Conservation (phyloP, 1,284 basidiomycete genomes). For the Puccinia coronata region DNA sequence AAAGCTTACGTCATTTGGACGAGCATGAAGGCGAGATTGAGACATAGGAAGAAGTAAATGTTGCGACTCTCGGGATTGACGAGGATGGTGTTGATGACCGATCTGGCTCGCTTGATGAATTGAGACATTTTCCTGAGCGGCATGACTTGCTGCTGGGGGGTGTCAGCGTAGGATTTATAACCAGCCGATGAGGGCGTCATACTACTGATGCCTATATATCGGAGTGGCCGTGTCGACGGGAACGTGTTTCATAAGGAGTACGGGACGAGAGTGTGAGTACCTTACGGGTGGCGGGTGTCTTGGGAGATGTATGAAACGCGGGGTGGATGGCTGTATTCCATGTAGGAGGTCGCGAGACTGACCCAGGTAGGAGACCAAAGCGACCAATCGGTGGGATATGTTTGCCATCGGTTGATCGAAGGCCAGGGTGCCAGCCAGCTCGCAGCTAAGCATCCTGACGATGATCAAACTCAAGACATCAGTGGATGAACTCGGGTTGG, state of each 20-base stretch:
- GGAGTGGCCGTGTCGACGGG: background rate
- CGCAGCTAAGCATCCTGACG: background rate
- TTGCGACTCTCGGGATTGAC: conserved; percentile 86
- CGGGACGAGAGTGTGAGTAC: background rate
- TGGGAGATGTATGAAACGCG: background rate
- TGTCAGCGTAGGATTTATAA: conserved; percentile 41
- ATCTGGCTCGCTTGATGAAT: conserved; percentile 52
- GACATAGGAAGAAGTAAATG: conserved; percentile 93
- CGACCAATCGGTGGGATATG: background rate
- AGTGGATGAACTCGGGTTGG: background rate
- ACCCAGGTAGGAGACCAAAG: background rate
- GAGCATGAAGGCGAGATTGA: conserved; percentile 95
- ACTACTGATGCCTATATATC: conserved; percentile 52
- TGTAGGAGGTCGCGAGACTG: background rate
- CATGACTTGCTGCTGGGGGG: conserved; percentile 11
- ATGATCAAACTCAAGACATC: background rate
- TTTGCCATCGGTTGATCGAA: background rate
- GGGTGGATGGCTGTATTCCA: background rate
- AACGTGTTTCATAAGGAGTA: background rate
- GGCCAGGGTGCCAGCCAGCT: background rate
- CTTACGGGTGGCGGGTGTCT: background rate
- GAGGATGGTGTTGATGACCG: conserved; percentile 75
- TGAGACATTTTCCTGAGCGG: conserved; percentile 27
- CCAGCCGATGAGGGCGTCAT: conserved; percentile 54
- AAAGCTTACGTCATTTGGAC: conserved; percentile 59